Evolutionary conservation across 2,329 filamentous ascomycete genomes (phyloP).

Genomic region (Pseudocercospora musae): DNA sequence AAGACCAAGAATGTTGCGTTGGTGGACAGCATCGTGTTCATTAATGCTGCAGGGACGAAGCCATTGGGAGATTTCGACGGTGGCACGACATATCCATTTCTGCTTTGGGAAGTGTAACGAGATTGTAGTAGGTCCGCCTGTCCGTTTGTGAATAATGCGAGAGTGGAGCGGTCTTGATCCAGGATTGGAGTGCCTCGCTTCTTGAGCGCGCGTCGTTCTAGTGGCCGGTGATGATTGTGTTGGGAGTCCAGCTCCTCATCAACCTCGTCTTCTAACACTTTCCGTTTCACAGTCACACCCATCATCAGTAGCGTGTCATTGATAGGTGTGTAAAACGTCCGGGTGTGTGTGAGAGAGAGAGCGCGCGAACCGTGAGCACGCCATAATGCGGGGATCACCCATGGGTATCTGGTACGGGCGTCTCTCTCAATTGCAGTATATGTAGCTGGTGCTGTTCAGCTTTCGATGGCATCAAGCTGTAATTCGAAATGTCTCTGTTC

Average conservation of each 20-base stretch:
- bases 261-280: neutral
- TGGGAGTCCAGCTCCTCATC: neutral
- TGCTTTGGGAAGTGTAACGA: neutral
- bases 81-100: neutral
- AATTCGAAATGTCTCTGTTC: neutral
- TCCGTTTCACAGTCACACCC: neutral
- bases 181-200: neutral
- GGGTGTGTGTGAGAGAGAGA: no score
- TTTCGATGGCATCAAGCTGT: neutral
- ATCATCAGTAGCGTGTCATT: neutral
- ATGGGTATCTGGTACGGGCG: neutral
- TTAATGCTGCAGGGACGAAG: neutral
- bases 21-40: neutral
- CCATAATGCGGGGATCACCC: neutral
- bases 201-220: neutral
- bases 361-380: no score
- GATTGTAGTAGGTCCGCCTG: neutral
- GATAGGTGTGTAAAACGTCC: no score
- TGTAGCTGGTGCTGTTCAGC: neutral
- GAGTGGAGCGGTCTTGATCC: neutral
- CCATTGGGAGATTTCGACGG: neutral
- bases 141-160: neutral
- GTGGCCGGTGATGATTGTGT: neutral
- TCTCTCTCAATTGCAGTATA: neutral
- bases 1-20: neutral